Conservation (phyloP, 371 early-diverging fungal species). For the Phascolomyces articulosus region DNA sequence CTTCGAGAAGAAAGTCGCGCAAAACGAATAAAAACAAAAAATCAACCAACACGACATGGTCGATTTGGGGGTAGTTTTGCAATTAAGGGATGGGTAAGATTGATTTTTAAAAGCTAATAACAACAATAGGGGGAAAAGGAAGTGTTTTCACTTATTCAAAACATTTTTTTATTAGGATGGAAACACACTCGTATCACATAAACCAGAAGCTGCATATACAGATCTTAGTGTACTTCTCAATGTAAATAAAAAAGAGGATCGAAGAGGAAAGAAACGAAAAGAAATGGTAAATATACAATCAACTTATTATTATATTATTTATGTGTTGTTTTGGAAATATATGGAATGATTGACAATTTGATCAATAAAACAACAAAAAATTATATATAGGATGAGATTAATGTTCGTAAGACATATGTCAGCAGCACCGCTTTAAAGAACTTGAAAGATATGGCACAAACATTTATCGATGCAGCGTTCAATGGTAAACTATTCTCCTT, state of each 20-base stretch:
- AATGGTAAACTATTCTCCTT: constrained; percentile 49
- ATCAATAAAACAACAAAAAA: no score
- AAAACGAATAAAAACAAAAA: constrained; percentile 21
- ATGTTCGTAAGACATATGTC: constrained; percentile 24
- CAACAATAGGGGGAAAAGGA: neutral
- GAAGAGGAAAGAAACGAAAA: constrained; percentile 38
- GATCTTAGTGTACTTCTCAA: constrained; percentile 47
- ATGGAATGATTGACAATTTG: no score
- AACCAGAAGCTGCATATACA: constrained; percentile 46
- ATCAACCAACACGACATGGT: constrained; percentile 49
- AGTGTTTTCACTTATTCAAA: neutral
- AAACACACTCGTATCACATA: constrained; percentile 34
- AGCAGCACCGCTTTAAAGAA: constrained; percentile 22
- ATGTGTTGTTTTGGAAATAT: no score
- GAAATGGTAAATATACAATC: constrained; percentile 19
- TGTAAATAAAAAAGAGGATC: constrained; percentile 39
- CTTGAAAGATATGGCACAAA: constrained; percentile 37
- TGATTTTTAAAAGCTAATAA: neutral
- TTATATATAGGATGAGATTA: constrained; percentile 25
- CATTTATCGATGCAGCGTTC: constrained; percentile 60
- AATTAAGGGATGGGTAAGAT: constrained; percentile 47
- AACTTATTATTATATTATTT: no score
- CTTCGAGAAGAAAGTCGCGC: constrained; percentile 29
- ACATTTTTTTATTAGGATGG: constrained; percentile 38
- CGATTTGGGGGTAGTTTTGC: constrained; percentile 66